Conservation (phyloP, 1,139 yeast genomes). For the Saccharomycopsis hybrid region DNA sequence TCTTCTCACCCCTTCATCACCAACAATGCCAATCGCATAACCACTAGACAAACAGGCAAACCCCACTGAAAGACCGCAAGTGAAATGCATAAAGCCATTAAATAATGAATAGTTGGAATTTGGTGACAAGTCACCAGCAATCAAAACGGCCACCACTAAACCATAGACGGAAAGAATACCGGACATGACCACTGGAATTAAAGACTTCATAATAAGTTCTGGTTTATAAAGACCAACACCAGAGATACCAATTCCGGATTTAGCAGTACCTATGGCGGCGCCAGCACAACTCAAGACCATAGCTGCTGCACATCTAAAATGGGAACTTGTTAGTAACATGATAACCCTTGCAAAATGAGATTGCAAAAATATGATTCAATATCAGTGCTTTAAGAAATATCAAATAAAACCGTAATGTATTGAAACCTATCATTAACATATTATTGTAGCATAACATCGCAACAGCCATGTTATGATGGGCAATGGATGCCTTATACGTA, state of each 20-base stretch:
- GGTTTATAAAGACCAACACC: slow-evolving; percentile 86
- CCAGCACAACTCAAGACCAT: slow-evolving; percentile 89
- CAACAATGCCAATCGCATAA: slow-evolving; percentile 96
- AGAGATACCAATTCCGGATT: slow-evolving; percentile 94
- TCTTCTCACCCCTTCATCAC: slow-evolving; percentile 98
- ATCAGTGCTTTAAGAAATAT: neutral
- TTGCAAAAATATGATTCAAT: neutral
- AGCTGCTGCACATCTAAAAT: slow-evolving; percentile 68
- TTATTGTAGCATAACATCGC: no score
- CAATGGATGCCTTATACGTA: slow-evolving; percentile 24
- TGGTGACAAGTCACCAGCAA: slow-evolving; percentile 88
- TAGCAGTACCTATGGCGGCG: slow-evolving; percentile 98
- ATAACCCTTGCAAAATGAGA: neutral
- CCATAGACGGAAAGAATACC: slow-evolving; percentile 98
- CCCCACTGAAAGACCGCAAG: slow-evolving; percentile 94
- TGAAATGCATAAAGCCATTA: slow-evolving; percentile 95
- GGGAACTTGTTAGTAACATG: neutral
- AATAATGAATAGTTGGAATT: slow-evolving; percentile 72
- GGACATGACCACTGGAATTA: slow-evolving; percentile 95
- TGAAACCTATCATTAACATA: neutral
- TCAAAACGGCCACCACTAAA: slow-evolving; percentile 88
- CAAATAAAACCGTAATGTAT: neutral
- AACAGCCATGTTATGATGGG: no score
- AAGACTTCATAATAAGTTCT: slow-evolving; percentile 73
- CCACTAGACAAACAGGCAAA: slow-evolving; percentile 97